These are phyloP conservation scores for Arachis hypogaea DNA, from an alignment of 306 rosid species.

Conservation along the genomic window DNA sequence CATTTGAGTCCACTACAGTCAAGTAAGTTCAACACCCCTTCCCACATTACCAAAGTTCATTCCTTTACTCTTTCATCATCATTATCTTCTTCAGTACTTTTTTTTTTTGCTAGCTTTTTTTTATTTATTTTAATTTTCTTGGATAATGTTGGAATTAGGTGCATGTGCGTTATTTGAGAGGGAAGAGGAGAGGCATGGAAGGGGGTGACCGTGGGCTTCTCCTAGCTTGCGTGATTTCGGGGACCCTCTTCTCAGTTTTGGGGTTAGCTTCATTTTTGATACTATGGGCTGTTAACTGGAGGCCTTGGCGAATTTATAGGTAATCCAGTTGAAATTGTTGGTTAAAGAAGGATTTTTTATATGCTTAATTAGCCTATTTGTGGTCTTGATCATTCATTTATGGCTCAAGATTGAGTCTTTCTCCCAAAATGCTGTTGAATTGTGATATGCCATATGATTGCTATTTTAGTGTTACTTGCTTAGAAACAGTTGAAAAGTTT, in stretches of 20 bases:
- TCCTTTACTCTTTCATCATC: conserved; percentile 26
- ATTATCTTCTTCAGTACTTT: neutral
- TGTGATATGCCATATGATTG: conserved; percentile 12
- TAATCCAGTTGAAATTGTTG: conserved; percentile 21
- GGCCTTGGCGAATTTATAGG: conserved; percentile 99
- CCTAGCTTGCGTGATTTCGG: conserved; percentile 82
- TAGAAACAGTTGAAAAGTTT: neutral
- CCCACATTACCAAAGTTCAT: conserved; percentile 22
- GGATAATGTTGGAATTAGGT: conserved; percentile 43
- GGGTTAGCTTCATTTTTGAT: conserved; percentile 81
- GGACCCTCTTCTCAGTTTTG: conserved; percentile 79
- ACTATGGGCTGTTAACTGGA: conserved; percentile 98
- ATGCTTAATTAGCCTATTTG: neutral
- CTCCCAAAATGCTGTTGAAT: conserved; percentile 24
- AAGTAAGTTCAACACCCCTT: conserved; percentile 9
- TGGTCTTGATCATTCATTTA: conserved; percentile 5
- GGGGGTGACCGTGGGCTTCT: conserved; percentile 73
- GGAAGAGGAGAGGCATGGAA: conserved; percentile 67
- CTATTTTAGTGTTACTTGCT: conserved; percentile 19
- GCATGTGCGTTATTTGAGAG: conserved; percentile 62
- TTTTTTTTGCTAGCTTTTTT: neutral
- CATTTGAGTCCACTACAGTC: conserved; percentile 46
- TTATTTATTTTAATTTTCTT: conserved; percentile 1
- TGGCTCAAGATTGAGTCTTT: conserved; percentile 17
- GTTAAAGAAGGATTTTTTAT: neutral